Evolutionary conservation across 1,284 basidiomycete genomes (phyloP).

Genomic region (Moniliophthora roreri): DNA sequence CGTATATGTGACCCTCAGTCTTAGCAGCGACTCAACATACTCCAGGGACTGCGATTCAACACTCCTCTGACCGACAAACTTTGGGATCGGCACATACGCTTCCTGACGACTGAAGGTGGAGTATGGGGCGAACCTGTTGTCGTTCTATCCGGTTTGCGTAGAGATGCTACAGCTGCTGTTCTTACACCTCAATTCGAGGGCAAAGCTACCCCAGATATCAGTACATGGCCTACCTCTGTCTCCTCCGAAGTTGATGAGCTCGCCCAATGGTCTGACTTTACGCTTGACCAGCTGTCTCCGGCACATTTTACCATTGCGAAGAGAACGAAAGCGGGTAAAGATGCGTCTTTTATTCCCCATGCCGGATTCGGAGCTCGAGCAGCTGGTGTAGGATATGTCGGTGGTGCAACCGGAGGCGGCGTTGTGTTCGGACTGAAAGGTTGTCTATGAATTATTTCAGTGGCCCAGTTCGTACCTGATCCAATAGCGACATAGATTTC

Average conservation of each 20-base stretch:
- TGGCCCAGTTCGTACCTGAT: background rate
- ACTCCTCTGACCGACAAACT: conserved; percentile 37
- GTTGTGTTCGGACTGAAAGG: conserved; percentile 37
- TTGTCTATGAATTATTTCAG: conserved; percentile 13
- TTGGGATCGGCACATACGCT: conserved; percentile 39
- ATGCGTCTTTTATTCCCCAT: conserved; percentile 31
- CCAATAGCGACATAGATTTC: conserved; percentile 28
- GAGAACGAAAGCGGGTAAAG: conserved; percentile 31
- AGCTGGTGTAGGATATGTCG: conserved; percentile 38
- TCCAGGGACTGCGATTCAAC: conserved; percentile 34
- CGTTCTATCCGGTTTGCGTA: conserved; percentile 37
- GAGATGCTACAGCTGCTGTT: conserved; percentile 40
- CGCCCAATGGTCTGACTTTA: conserved; percentile 37
- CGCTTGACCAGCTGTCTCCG: conserved; percentile 36
- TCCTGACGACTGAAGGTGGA: conserved; percentile 34
- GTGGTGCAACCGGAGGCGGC: conserved; percentile 38
- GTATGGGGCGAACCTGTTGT: conserved; percentile 41
- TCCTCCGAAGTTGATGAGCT: conserved; percentile 31
- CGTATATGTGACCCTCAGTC: background rate
- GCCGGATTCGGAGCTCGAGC: conserved; percentile 37
- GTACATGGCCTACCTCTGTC: conserved; percentile 38
- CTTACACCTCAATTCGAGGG: conserved; percentile 40
- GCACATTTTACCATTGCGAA: conserved; percentile 35
- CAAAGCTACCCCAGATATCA: conserved; percentile 32
- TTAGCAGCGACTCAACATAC: background rate